Conservation (phyloP, 495 filamentous ascomycete genomes). For the Lasiosphaeria ovina region DNA sequence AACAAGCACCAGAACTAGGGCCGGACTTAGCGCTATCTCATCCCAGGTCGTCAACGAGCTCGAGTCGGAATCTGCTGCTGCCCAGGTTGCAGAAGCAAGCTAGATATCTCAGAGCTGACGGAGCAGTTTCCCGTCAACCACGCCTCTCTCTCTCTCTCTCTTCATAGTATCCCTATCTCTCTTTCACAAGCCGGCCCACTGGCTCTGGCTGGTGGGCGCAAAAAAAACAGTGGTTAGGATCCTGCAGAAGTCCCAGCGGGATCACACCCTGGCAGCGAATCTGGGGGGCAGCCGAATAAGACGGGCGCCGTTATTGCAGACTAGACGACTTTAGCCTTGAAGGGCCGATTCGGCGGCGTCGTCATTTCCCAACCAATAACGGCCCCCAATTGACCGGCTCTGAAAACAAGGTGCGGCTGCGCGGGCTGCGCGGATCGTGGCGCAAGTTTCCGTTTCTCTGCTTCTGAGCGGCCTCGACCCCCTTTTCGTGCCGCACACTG, state of each 20-base stretch:
- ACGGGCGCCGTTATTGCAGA: slow-evolving; percentile 30
- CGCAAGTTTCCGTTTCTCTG: slow-evolving; percentile 14
- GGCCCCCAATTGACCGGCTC: slow-evolving; percentile 23
- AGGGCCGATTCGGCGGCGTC: slow-evolving; percentile 37
- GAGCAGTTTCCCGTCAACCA: slow-evolving; percentile 1
- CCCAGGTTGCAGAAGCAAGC: too few relatives aligned
- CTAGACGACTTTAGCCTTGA: slow-evolving; percentile 38
- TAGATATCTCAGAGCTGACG: neutral
- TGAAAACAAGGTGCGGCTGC: slow-evolving; percentile 43
- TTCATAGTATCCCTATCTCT: too few relatives aligned
- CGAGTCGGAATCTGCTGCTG: too few relatives aligned
- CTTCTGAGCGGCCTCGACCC: neutral
- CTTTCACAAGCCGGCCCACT: too few relatives aligned
- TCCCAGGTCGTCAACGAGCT: too few relatives aligned
- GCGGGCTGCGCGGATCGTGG: slow-evolving; percentile 32
- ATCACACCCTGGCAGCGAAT: slow-evolving; percentile 36
- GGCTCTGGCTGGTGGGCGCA: neutral
- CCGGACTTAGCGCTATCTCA: too few relatives aligned
- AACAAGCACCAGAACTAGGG: too few relatives aligned
- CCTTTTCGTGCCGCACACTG: neutral
- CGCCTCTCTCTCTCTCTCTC: too few relatives aligned
- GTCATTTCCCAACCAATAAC: slow-evolving; percentile 33
- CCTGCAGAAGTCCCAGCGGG: slow-evolving; percentile 21
- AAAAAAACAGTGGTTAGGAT: neutral
- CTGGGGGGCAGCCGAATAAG: slow-evolving; percentile 31